Evolutionary conservation across 495 filamentous ascomycete species (phyloP), one percentile per base, ranked within the genome.

Genomic region (Daldinia decipiens): DNA sequence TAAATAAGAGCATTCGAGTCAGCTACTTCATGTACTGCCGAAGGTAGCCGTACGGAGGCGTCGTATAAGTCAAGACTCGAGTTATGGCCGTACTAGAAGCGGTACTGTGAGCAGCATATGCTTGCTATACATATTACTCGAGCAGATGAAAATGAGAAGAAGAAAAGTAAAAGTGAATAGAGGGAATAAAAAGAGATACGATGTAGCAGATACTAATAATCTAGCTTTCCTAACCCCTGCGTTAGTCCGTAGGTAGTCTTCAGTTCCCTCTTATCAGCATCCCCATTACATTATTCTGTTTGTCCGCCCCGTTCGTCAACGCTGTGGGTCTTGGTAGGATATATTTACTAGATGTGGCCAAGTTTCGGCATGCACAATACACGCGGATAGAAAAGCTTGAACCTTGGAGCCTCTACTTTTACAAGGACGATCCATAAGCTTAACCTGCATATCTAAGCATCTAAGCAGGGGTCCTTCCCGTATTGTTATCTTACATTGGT

Each of bases 221-320:
- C 34, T 8, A 34, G 5, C 19, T 19, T 31, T 31, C 31, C 8
- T 39, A 3, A 3, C 54, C 54, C 54, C 54, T 39, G 31, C 19
- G 31, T 38, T 39, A 27, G 31, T 31, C 31, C 11, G 26, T 56
- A 56, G 53, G 26, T 56, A 56, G 53, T 29, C 26, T 47, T 24
- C 9, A 47, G 7, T 21, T 21, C 17, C 19, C 26, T 59, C 60
- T 70, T 70, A 70, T 70, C 67, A 32, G 19, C 43, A 59, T 64
- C 60, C 17, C 32, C 36, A 66, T 66, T 71, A 67, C 59, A 62
- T 62, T 47, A 65, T 65, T 65, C 67, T 59, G 51, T 70, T 61
- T 70, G 62, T 65, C 50, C 15, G 5, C 17, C 7, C 7, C 26
- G 12, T 8, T 31, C 2, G 24, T 50, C 61, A 65, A 17, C 51